Percentiles rank a stretch among this genome's conserved stretches.
Conservation (phyloP, 208 protist genomes). For the Wallacemonas rigidus region DNA sequence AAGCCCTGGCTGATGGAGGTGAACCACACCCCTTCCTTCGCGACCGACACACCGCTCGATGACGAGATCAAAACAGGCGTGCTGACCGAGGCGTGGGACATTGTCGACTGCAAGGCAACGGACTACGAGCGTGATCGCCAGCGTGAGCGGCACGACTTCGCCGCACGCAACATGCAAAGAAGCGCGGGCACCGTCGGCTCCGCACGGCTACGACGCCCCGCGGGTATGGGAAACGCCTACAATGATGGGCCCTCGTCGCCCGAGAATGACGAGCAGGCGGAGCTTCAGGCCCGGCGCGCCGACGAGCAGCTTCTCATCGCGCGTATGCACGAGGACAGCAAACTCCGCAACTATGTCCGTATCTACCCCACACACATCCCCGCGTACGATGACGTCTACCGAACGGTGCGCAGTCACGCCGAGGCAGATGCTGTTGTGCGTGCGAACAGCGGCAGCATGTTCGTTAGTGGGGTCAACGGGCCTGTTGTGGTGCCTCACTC, state of each 20-base stretch:
- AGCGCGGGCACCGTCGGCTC: conserved; percentile 17
- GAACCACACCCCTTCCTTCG: conserved; percentile 96
- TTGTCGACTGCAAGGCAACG: conserved; percentile 81
- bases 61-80: conserved; percentile 90
- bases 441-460: conserved; percentile 37
- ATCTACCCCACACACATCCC: conserved; percentile 76
- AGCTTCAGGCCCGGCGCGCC: conserved; percentile 24
- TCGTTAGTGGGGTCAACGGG: conserved; percentile 32
- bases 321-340: conserved; percentile 70
- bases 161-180: conserved; percentile 74
- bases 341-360: conserved; percentile 76
- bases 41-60: conserved; percentile 93
- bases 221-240: conserved; percentile 8
- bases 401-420: conserved; percentile 54
- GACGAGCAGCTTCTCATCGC: conserved; percentile 20
- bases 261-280: conserved; percentile 13
- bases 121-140: conserved; percentile 68
- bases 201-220: conserved; percentile 8
- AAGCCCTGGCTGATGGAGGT: conserved; percentile 97
- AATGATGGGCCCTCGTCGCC: not conserved
- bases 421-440: conserved; percentile 30
- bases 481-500: conserved; percentile 19
- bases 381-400: conserved; percentile 71
- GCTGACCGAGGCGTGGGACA: conserved; percentile 85
- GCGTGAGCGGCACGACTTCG: conserved; percentile 76